phyloP scores from a whole-genome alignment of 768 basidiomycete genomes.

The Tephrocybe sp. region DNA sequence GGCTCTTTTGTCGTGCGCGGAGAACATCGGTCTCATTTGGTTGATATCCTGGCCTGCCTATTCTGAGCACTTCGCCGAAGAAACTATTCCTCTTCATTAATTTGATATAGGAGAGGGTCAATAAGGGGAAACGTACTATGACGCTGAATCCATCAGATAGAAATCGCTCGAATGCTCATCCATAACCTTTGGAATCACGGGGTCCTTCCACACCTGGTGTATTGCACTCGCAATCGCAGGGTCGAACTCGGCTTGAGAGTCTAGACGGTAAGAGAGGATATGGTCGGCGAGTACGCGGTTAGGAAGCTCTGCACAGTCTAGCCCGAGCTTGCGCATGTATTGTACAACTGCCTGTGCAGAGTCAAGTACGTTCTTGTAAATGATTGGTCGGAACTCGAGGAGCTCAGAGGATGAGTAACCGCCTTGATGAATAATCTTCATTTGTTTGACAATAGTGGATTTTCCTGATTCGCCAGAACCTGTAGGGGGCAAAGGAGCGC shows the following conservation, averaged over 20 bases:
- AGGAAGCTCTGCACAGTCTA: slow-evolving; percentile 58
- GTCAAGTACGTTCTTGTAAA: slow-evolving; percentile 78
- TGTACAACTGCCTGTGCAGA: slow-evolving; percentile 76
- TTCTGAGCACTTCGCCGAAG: slow-evolving; percentile 80
- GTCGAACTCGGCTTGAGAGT: slow-evolving; percentile 36
- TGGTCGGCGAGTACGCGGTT: slow-evolving; percentile 66
- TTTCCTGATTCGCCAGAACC: slow-evolving; percentile 96
- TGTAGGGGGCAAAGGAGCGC: slow-evolving; percentile 38
- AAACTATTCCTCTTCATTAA: slow-evolving; percentile 51
- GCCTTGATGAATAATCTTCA: slow-evolving; percentile 90
- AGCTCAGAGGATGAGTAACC: slow-evolving; percentile 75
- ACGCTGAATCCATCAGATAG: slow-evolving; percentile 94
- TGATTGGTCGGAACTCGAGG: slow-evolving; percentile 60
- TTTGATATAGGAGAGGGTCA: not conserved
- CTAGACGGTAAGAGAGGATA: slow-evolving; percentile 58
- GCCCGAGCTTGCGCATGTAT: slow-evolving; percentile 74
- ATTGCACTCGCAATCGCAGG: slow-evolving; percentile 70
- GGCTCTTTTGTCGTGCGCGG: slow-evolving; percentile 83
- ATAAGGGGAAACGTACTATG: slow-evolving; percentile 15
- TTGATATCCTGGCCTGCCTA: slow-evolving; percentile 75
- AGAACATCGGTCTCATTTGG: slow-evolving; percentile 87
- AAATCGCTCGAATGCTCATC: slow-evolving; percentile 70
- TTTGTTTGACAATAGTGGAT: slow-evolving; percentile 92
- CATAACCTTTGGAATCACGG: slow-evolving; percentile 52
- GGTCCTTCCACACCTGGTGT: slow-evolving; percentile 67